Percentiles rank a stretch among this genome's conserved stretches.
Conservation (phyloP, 164 flowering plant species). For the Annona cherimola region DNA sequence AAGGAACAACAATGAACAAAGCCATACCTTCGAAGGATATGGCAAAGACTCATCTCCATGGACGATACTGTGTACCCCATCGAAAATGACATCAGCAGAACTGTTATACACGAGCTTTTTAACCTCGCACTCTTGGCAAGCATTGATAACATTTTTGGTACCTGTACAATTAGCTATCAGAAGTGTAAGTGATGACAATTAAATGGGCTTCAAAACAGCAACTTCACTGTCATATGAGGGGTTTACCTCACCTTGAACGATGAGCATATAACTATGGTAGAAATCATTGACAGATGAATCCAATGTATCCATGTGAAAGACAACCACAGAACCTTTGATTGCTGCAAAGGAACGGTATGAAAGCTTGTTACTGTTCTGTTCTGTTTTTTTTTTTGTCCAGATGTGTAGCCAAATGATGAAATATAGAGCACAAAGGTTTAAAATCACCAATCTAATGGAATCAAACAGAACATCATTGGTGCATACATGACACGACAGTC, state of each 20-base stretch:
- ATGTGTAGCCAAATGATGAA: not conserved
- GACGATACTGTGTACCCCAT: conserved; percentile 55
- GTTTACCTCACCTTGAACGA: conserved; percentile 67
- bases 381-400: not conserved
- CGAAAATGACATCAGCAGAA: conserved; percentile 74
- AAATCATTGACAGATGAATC: conserved; percentile 31
- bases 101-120: conserved; percentile 75
- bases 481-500: not conserved
- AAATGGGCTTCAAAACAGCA: not conserved
- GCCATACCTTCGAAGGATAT: conserved; percentile 55
- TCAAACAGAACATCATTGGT: not conserved
- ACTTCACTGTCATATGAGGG: not conserved
- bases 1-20: not conserved
- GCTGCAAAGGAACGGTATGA: conserved; percentile 42
- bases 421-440: not conserved
- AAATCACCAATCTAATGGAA: too few relatives aligned
- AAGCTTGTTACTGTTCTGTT: not conserved
- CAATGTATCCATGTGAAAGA: conserved; percentile 48
- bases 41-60: conserved; percentile 74
- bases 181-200: not conserved
- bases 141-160: conserved; percentile 76
- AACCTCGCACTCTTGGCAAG: conserved; percentile 72
- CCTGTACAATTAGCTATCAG: conserved; percentile 33
- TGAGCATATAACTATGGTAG: conserved; percentile 40
- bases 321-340: conserved; percentile 59